These are phyloP conservation scores for Diophrys sp. DNA, from an alignment of 73 alveolate species.

Conservation along the genomic window DNA sequence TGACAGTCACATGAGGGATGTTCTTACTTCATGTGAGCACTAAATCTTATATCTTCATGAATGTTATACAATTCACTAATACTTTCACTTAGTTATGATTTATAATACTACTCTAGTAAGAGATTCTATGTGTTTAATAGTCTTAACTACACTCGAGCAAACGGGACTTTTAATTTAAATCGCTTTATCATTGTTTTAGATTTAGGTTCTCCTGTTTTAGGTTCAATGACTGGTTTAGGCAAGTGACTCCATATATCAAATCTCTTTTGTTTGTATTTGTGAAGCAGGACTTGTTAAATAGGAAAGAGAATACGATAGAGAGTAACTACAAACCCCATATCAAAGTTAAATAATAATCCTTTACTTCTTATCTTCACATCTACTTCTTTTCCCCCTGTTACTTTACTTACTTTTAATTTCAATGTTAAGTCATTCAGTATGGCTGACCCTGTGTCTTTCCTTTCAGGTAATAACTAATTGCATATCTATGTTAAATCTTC, in stretches of 20 bases:
- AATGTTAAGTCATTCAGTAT: background rate
- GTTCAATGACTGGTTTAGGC: background rate
- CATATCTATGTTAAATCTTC: background rate
- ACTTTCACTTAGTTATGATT: background rate
- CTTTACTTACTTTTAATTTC: too few relatives aligned
- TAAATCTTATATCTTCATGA: background rate
- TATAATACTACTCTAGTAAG: background rate
- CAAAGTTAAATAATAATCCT: background rate
- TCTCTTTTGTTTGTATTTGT: background rate
- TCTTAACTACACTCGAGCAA: background rate
- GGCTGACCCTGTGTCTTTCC: background rate
- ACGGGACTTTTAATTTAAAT: background rate
- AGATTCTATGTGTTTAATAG: too few relatives aligned
- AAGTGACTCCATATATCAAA: background rate
- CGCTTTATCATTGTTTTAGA: background rate
- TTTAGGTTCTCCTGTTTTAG: background rate
- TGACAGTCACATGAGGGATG: too few relatives aligned
- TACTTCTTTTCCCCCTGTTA: background rate
- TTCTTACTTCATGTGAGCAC: too few relatives aligned
- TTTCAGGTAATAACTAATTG: background rate
- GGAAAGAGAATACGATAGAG: background rate
- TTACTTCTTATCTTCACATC: background rate
- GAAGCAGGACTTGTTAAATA: background rate
- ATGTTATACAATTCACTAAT: too few relatives aligned
- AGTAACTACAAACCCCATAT: background rate